Base-by-base conservation (phyloP, 2,329 filamentous ascomycete species). In the Onygenales sp. region DNA sequence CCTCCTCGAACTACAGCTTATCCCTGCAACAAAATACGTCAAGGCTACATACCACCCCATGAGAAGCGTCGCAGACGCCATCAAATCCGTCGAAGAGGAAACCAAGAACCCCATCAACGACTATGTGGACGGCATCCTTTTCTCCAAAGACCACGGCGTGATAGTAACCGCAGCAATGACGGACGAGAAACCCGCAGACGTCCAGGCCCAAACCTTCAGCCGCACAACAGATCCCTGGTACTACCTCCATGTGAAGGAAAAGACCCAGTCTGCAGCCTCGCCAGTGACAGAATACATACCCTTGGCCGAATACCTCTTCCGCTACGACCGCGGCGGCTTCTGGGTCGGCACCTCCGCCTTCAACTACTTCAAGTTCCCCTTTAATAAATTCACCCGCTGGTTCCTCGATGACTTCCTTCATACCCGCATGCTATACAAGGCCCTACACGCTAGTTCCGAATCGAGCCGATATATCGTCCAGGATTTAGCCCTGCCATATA, bases 71-170 rank as follows among this genome's bases (percentile, higher is more conserved):
- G 69, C 78, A 4, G 71, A 77, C 1, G 74, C 77, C 0, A 68
- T 81, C 2, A 58, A 65, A n/a, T 70, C 70, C 32, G 73, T 85
- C 36, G 68, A 76, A 52, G 65, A 74, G 2, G 73, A 72, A 54
- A 73, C 71, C 5, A 52, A 62, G 0, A 67, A 76, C 43, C 56
- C 62, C 0, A 57, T 61, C 1, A 67, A 75, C n/a, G 84, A 88
- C 56, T 90, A 83, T 58, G 74, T 91, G 2, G 86, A 89, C 55
- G 85, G 77, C 1, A 85, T 87, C 43, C 69, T 81, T n/a, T 86
- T 79, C 62, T 74, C 78, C 0, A 67, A 69, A 21, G 67, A 70
- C 14, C 69, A 67, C 3, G 79, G 79, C 0, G 73, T 85, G 0
- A 66, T 87, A 43, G 82, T 84, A 62, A 72, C 75, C 0, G 85